Conservation (phyloP, 192 early-diverging fungal species). For the Spinellus fusiger region DNA sequence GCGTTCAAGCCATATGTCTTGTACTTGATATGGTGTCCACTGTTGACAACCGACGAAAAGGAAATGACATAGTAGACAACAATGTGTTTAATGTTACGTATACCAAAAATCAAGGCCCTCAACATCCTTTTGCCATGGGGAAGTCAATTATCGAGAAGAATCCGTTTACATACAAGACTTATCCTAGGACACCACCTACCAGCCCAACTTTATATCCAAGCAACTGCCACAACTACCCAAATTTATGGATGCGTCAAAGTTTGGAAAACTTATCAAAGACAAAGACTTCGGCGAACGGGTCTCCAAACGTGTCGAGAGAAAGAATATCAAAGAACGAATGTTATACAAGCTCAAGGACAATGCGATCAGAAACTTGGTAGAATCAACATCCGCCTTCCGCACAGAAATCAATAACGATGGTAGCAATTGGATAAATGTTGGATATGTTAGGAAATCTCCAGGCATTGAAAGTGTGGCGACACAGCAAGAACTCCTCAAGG, state of each 20-base stretch:
- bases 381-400: conserved; percentile 2
- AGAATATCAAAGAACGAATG: conserved; percentile 5
- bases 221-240: conserved; percentile 1
- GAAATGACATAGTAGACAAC: background rate
- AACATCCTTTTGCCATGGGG: conserved; percentile 3
- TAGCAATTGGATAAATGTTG: conserved; percentile 1
- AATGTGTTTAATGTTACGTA: conserved; percentile 1
- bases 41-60: conserved; percentile 3
- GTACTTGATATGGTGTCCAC: conserved; percentile 5
- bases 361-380: conserved; percentile 3
- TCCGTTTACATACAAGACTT: conserved; percentile 1
- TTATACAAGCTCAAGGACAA: conserved; percentile 4
- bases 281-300: conserved; percentile 7
- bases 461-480: background rate
- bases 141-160: conserved; percentile 1
- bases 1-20: conserved; percentile 5
- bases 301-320: conserved; percentile 4
- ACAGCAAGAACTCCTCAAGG: background rate
- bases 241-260: background rate
- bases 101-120: background rate
- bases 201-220: conserved; percentile 3
- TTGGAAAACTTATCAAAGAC: conserved; percentile 3
- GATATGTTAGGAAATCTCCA: conserved; percentile 6
- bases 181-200: conserved; percentile 1
- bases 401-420: conserved; percentile 8